Conservation (phyloP, 2,329 filamentous ascomycete species). For the Exophiala spinifera region DNA sequence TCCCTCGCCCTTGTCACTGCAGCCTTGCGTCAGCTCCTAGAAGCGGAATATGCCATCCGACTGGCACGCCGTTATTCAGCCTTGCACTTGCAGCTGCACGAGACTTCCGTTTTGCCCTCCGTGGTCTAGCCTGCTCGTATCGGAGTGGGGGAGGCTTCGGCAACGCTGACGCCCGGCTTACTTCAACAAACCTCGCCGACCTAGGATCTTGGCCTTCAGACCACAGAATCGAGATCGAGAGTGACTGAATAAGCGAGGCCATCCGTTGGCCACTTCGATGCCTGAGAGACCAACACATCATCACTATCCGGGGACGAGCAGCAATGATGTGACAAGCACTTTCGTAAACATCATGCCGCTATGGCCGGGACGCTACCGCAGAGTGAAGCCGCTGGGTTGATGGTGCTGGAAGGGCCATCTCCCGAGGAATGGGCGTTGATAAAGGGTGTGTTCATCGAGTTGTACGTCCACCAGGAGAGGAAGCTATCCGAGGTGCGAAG, state of each 20-base stretch:
- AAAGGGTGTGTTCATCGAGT: constrained; percentile 9
- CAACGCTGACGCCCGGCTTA: neutral
- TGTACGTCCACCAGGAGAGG: constrained; percentile 10
- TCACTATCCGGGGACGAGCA: no score
- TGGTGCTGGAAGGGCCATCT: constrained; percentile 8
- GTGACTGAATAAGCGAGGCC: no score
- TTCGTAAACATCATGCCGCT: neutral
- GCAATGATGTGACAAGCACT: no score
- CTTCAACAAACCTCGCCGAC: neutral
- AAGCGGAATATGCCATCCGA: no score
- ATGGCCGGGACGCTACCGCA: neutral
- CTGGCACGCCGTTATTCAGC: neutral
- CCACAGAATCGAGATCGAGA: no score
- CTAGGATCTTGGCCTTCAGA: no score
- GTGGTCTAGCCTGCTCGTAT: neutral
- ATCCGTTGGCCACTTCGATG: no score
- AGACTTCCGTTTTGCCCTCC: neutral
- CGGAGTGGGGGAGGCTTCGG: neutral
- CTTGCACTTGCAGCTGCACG: neutral
- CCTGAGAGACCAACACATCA: no score
- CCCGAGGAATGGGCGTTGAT: constrained; percentile 4
- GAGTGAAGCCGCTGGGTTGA: neutral
- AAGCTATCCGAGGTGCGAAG: constrained; percentile 4
- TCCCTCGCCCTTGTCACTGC: neutral
- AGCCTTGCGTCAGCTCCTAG: no score